Base-by-base conservation (phyloP, 495 filamentous ascomycete species). In the Aspergillus steynii region DNA sequence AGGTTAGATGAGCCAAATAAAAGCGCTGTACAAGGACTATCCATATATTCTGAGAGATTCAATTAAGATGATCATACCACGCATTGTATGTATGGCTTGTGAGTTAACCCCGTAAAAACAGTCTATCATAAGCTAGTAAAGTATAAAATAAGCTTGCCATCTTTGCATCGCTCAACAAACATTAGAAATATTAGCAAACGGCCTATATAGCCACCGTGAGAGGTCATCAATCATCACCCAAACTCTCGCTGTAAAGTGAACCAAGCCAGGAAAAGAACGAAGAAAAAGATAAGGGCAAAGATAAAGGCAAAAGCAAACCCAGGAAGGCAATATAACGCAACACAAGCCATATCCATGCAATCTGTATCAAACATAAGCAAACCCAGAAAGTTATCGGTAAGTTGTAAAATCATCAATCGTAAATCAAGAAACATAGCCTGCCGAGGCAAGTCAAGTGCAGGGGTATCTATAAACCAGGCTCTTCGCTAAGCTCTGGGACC, bases 151-250 rank as follows among this genome's bases (percentile, higher is more conserved):
- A 42, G 37, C 10, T 2, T 42, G 37, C 9, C 37, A 42, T 42
- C 37, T 42, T 42, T 15, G 42, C 27, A 6, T 12, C 42, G 46
- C 10, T 37, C 10, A 55, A 26, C 52, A 26, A 26, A 37, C 8
- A 56, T 42, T 42, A 42, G 37, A 5, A 46, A 32, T 58, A 58
- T 49, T 50, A 58, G 14, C 55, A 50, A 58, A 59, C 29, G 26
- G 55, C 58, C 28, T 61, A 53, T 58, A 59, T 60, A 57, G 56
- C 60, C 56, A 47, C 53, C 45, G 29, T 46, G 50, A 52, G 25
- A 12, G 29, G 45, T 58, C 64, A 56, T 66, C 32, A 59, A 48
- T 61, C 59, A 64, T 67, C 53, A 63, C 10, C 26, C 47, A 63
- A 46, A 15, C 37, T 42, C 37, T 42, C 14, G 7, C 37, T 34